Conservation (phyloP, 1,139 yeast genomes). For the Suhomyces wounanorum region DNA sequence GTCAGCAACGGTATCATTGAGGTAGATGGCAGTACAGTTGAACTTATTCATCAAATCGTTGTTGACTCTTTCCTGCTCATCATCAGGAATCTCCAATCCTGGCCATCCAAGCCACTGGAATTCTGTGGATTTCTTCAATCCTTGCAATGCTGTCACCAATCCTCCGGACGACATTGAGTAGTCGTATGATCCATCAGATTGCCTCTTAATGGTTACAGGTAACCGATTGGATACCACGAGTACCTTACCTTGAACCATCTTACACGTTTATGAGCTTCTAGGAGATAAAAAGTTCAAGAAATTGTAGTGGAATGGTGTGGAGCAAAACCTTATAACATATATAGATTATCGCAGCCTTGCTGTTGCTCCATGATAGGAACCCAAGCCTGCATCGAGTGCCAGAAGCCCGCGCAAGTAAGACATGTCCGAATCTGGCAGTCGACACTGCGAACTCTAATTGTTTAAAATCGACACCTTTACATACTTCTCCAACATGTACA, state of each 20-base stretch:
- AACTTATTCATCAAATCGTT: constrained; percentile 73
- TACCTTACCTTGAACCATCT: constrained; percentile 60
- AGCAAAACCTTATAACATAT: background rate
- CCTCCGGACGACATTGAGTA: constrained; percentile 96
- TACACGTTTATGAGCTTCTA: background rate
- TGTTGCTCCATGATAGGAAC: background rate
- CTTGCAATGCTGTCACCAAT: constrained; percentile 91
- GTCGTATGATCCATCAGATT: constrained; percentile 58
- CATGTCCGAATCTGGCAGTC: constrained; percentile 7
- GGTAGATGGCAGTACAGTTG: constrained; percentile 87
- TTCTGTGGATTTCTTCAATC: constrained; percentile 78
- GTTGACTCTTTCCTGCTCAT: constrained; percentile 69
- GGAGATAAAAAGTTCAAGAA: background rate
- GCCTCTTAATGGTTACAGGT: constrained; percentile 85
- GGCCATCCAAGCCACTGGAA: constrained; percentile 99
- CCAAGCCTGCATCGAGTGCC: constrained; percentile 3
- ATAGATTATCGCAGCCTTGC: background rate
- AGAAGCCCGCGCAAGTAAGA: constrained; percentile 1
- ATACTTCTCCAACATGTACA: constrained; percentile 37
- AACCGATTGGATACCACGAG: constrained; percentile 91
- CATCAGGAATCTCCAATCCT: constrained; percentile 78
- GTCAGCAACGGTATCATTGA: constrained; percentile 88
- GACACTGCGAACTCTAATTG: background rate
- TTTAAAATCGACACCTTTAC: background rate
- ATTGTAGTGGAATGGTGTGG: background rate